Evolutionary conservation across 2,329 filamentous ascomycete species (phyloP).

Genomic region (Alternaria arborescens): DNA sequence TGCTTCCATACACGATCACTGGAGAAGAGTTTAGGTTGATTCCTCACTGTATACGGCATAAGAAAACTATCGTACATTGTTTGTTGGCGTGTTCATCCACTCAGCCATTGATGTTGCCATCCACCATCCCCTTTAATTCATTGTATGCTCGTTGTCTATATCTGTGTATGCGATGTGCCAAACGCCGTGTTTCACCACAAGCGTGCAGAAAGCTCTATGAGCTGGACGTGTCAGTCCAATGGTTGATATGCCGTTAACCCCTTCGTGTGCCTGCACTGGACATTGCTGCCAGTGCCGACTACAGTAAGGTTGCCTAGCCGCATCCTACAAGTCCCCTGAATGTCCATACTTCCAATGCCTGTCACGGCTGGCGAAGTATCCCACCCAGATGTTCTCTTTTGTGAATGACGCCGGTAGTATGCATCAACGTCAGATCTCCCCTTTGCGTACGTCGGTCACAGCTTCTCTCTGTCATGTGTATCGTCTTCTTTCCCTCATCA

Average conservation of each 20-base stretch:
- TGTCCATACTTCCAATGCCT: background rate
- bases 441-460: background rate
- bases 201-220: background rate
- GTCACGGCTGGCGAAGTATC: background rate
- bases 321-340: background rate
- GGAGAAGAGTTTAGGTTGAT: background rate
- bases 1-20: background rate
- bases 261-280: background rate
- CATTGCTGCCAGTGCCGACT: background rate
- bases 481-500: constrained; percentile 6
- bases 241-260: background rate
- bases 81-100: background rate
- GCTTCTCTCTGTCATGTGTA: constrained; percentile 5
- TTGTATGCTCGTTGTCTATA: background rate
- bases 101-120: background rate
- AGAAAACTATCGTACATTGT: background rate
- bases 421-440: background rate
- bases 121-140: background rate
- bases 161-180: background rate
- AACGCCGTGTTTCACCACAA: background rate
- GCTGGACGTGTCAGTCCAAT: background rate
- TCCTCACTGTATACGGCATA: background rate
- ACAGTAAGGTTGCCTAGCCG: background rate
- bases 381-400: background rate
- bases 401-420: background rate